These are phyloP conservation scores for Medicago ruthenica DNA, from an alignment of 306 rosid genomes.

Conservation along the genomic window DNA sequence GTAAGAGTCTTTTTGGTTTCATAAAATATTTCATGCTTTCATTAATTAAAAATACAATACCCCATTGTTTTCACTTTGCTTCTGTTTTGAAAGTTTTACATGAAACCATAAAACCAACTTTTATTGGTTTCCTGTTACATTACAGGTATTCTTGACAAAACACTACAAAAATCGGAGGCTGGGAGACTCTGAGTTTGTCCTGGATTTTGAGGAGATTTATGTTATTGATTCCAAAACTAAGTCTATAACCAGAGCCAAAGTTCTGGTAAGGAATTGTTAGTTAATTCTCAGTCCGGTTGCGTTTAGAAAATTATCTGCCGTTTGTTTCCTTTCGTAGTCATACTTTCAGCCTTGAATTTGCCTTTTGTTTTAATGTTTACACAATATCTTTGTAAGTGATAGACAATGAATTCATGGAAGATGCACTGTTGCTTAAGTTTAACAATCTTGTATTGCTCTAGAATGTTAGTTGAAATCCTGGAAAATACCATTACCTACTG, in stretches of 20 bases:
- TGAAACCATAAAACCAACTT: neutral
- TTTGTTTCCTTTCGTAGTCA: constrained; percentile 20
- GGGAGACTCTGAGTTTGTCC: constrained; percentile 82
- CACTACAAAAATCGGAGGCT: constrained; percentile 82
- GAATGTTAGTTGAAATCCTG: constrained; percentile 21
- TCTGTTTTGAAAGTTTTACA: neutral
- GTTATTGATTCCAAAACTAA: constrained; percentile 85
- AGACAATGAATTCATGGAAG: constrained; percentile 16
- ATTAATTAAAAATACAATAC: neutral
- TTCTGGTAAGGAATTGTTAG: constrained; percentile 62
- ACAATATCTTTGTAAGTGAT: constrained; percentile 8
- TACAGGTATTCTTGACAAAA: constrained; percentile 88
- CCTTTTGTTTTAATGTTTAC: constrained; percentile 12
- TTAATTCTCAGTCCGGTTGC: constrained; percentile 29
- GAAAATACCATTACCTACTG: constrained; percentile 22
- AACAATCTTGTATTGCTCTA: neutral
- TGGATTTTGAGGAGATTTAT: constrained; percentile 94
- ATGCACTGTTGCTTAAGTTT: constrained; percentile 1
- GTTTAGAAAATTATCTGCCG: constrained; percentile 15
- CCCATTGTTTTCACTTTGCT: neutral
- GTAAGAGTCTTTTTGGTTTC: neutral
- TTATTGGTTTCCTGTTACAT: constrained; percentile 45
- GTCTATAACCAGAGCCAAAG: constrained; percentile 89
- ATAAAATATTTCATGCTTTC: neutral
- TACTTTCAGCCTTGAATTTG: constrained; percentile 36